These are phyloP conservation scores for Mollisia scopiformis DNA, from an alignment of 2,329 filamentous ascomycete genomes.

Conservation along the genomic window DNA sequence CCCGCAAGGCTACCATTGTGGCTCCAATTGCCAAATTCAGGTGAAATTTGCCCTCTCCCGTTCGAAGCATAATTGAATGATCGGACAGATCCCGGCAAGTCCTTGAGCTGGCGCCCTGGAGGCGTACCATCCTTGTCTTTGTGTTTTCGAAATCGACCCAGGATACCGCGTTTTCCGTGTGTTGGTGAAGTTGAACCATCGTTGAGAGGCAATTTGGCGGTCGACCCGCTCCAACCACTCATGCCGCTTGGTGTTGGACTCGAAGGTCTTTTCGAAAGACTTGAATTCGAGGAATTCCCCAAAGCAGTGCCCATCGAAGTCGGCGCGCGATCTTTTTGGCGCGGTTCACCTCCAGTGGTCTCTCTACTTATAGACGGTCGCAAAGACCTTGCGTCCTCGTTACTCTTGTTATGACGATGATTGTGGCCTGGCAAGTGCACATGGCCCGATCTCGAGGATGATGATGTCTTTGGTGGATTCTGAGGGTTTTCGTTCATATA, in stretches of 20 bases:
- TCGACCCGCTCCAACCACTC: conserved; percentile 53
- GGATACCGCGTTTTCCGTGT: conserved; percentile 35
- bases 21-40: conserved; percentile 33
- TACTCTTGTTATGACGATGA: conserved; percentile 71
- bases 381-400: conserved; percentile 65
- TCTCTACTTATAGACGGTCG: conserved; percentile 78
- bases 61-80: conserved; percentile 47
- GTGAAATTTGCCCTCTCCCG: conserved; percentile 27
- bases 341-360: conserved; percentile 61
- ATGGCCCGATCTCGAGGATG: conserved; percentile 61
- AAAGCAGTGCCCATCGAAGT: conserved; percentile 33
- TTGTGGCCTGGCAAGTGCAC: conserved; percentile 67
- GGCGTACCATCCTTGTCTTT: conserved; percentile 58
- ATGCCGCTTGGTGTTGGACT: conserved; percentile 81
- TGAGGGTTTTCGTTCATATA: conserved; percentile 54
- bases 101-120: conserved; percentile 41
- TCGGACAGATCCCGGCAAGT: conserved; percentile 55
- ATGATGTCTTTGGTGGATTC: conserved; percentile 62
- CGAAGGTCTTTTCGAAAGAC: conserved; percentile 63
- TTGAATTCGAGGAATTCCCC: conserved; percentile 32
- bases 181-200: conserved; percentile 52
- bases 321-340: conserved; percentile 50
- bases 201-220: conserved; percentile 28
- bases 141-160: conserved; percentile 39
- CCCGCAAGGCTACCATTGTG: conserved; percentile 34